Evolutionary conservation across 139 green algal species (phyloP), one percentile per base, ranked within the genome.

Genomic region (Closterium sp.): DNA sequence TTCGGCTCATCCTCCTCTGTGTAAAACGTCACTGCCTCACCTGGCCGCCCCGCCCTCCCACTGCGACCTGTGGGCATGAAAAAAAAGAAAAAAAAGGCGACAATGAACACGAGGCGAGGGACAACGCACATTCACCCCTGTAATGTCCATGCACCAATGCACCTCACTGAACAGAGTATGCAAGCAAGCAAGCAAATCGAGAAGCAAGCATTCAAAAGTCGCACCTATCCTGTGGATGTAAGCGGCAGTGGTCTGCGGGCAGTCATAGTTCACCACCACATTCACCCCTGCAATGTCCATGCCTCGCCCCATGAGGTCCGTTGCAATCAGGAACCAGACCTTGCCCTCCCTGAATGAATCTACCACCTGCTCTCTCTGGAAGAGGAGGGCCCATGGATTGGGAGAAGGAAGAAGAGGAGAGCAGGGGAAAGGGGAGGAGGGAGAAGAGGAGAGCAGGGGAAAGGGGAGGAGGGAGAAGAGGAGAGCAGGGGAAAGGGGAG

Each of bases 231-330:
- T 93, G 95, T 99, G 98, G 50, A 99, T 96, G 94, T 99, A 99
- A 92, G 98, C 97, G 17, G 94, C 95, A 0, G 96, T 97, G 28
- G 94, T 96, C 29, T 93, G 86, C 0, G 98, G 98, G 90, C 98
- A 98, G 95, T 99, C 98, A 88, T 97, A 99, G 93, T 99, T 99
- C 89, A 99, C 94, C 19, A 99, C 98, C 0, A 96, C 97, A 90
- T 97, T 96, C 21, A 99, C 97, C 5, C 96, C 97, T 21, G 97
- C 91, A 92, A 99, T 99, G 94, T 98, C 97, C 97, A 98, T 98
- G 17, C 97, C 96, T 28, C 97, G 96, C 1, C 95, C 97, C 34
- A 99, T 94, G 6, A 99, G 92, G 96, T 99, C 98, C 2, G 98
- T 99, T 87, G 97, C 95, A n/a, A 99, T 96, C 50, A 99, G 96